phyloP scores from a whole-genome alignment of 371 early-diverging fungal genomes.

The Phascolomyces articulosus region DNA sequence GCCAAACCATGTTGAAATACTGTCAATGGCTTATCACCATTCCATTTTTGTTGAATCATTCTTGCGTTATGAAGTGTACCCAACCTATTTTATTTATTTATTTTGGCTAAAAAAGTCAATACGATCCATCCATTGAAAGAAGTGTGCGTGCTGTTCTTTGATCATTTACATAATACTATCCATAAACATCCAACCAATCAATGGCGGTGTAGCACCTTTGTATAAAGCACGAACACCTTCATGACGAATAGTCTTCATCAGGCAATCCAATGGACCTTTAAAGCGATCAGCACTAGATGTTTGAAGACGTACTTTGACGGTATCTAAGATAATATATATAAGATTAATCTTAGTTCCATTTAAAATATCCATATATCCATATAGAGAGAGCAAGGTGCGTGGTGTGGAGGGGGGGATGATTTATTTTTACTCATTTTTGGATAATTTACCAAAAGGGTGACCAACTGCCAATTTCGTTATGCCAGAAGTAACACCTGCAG shows the following conservation, averaged over 20 bases:
- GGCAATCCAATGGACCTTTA: conserved; percentile 86
- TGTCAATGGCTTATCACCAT: conserved; percentile 67
- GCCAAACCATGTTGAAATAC: conserved; percentile 75
- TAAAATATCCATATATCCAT: no score
- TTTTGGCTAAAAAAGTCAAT: no score
- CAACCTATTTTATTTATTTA: conserved; percentile 53
- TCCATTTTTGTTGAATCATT: conserved; percentile 62
- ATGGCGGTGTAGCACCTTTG: conserved; percentile 93
- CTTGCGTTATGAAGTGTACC: conserved; percentile 85
- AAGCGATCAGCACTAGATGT: conserved; percentile 86
- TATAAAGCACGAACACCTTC: conserved; percentile 87
- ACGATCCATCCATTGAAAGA: no score
- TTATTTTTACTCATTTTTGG: background rate
- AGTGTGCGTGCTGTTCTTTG: no score
- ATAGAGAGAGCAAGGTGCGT: no score
- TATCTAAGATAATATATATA: conserved; percentile 47
- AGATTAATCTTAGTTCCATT: no score
- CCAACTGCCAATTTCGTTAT: conserved; percentile 82
- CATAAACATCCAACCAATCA: conserved; percentile 94
- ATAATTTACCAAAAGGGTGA: conserved; percentile 73
- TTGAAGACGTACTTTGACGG: conserved; percentile 78
- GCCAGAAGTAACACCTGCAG: conserved; percentile 80
- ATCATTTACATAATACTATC: conserved; percentile 74
- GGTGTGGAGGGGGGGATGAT: no score
- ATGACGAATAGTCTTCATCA: conserved; percentile 66